Evolutionary conservation across 257 asterid species (phyloP).

Genomic region (Mitragyna speciosa): DNA sequence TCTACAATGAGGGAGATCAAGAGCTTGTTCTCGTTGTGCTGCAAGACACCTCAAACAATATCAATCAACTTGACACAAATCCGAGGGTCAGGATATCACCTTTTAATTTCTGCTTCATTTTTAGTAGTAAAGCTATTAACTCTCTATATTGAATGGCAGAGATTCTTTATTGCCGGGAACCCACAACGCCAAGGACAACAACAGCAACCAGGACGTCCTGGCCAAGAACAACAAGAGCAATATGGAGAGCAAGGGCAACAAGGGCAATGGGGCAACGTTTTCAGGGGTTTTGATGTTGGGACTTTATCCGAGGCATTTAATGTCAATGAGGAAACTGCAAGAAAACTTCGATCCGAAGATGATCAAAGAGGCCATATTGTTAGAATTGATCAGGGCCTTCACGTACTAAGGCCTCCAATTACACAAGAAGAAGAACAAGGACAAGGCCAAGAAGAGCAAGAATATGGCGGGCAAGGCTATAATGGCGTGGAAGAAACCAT

Average conservation of each 20-base stretch:
- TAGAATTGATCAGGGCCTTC: conserved; percentile 32
- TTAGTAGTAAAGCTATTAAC: not conserved
- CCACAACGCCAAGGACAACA: conserved; percentile 25
- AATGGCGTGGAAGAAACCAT: conserved; percentile 77
- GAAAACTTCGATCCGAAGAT: conserved; percentile 2
- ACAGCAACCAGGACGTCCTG: not conserved
- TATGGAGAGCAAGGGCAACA: conserved; percentile 4
- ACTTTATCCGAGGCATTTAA: conserved; percentile 17
- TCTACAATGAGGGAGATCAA: conserved; percentile 55
- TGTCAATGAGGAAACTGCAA: conserved; percentile 19
- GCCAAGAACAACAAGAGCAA: conserved; percentile 19
- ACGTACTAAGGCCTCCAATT: conserved; percentile 52
- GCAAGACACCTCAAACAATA: conserved; percentile 37
- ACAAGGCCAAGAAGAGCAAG: conserved; percentile 9
- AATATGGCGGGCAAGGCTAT: not conserved
- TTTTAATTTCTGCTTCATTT: not conserved
- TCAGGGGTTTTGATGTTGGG: conserved; percentile 19
- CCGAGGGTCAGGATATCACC: conserved; percentile 42
- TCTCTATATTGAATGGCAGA: conserved; percentile 18
- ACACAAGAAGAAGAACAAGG: conserved; percentile 13
- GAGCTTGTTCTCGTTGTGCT: conserved; percentile 44
- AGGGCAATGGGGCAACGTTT: conserved; percentile 17
- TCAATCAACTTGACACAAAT: conserved; percentile 59
- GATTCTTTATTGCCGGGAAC: conserved; percentile 66
- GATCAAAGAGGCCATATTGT: conserved; percentile 29